Conservation (phyloP, 805 yeast genomes). For the Starmerella kuoi region DNA sequence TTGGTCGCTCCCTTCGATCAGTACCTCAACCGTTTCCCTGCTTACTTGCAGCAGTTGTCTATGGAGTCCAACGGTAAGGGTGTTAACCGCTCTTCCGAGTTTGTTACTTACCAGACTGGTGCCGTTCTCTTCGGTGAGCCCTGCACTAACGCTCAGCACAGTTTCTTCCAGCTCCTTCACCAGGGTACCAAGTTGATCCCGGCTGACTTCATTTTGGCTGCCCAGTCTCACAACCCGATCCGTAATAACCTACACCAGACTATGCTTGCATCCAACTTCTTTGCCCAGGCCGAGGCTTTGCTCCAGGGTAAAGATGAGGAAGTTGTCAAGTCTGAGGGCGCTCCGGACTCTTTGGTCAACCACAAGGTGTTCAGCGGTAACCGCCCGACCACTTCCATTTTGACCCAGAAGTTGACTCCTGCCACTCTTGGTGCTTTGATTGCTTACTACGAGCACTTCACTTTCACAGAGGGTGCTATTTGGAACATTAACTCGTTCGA, state of each 20-base stretch:
- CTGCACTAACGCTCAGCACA: constrained; percentile 97
- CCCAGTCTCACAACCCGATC: constrained; percentile 95
- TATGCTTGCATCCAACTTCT: constrained; percentile 98
- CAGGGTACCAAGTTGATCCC: constrained; percentile 98
- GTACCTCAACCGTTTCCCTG: constrained; percentile 98
- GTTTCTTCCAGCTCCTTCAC: constrained; percentile 98
- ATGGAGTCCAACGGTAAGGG: constrained; percentile 99
- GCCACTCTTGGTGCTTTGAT: constrained; percentile 91
- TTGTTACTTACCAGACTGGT: constrained; percentile 92
- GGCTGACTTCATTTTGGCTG: constrained; percentile 91
- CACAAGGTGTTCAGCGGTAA: constrained; percentile 96
- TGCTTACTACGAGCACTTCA: constrained; percentile 94
- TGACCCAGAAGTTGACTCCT: constrained; percentile 92
- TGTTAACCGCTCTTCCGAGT: constrained; percentile 82
- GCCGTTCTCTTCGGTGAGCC: constrained; percentile 96
- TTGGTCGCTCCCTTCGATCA: constrained; percentile 98
- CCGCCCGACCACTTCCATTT: constrained; percentile 96
- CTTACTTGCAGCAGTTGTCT: constrained; percentile 93
- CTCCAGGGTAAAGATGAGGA: constrained; percentile 82
- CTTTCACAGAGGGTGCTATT: constrained; percentile 96
- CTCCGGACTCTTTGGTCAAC: constrained; percentile 72
- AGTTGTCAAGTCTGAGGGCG: constrained; percentile 80
- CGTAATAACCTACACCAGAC: constrained; percentile 87
- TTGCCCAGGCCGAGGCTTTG: constrained; percentile 95
- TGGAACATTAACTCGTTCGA: constrained; percentile 99